Base-by-base conservation (phyloP, 331 rosid genomes). In the Arachis monticola region DNA sequence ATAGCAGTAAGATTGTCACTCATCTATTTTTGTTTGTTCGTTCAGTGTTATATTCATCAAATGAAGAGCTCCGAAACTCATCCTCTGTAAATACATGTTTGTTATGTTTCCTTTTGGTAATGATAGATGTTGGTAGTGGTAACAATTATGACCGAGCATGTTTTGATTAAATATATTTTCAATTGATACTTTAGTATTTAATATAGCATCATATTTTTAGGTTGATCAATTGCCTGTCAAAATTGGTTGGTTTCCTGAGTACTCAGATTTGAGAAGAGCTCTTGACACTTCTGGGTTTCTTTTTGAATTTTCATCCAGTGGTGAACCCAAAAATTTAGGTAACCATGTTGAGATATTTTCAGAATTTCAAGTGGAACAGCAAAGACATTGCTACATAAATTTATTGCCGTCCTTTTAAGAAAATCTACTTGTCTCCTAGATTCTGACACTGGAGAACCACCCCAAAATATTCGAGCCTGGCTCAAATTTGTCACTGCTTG, bases 151-250 rank as follows among this genome's bases (percentile, higher is more conserved):
- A 56, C 30, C 48, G 61, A 52, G 62, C 83, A 38, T 60, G 10
- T 70, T 72, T 52, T 38, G 79, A 62, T 46, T 72, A 52, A 51
- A 9, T 52, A 6, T 81, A 42, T 75, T 75, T 56, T 14, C 32
- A 10, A n/a, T 47, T 66, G 66, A 63, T 73, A 47, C 27, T 38
- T 12, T 57, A 60, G 47, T 51, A 56, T 56, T 75, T 22, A 52
- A 47, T 64, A 52, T 46, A n/a, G 63, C 60, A 30, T 75, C 46
- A 74, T 76, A 59, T 48, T 73, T 88, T 68, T 80, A 79, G 79
- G 81, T 87, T 51, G 92, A 85, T 70, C 90, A 97, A 97, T 73
- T 84, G 66, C 97, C 97, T 17, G 74, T 77, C 27, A 22, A 22
- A 22, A 22, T 22, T 22, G 27, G 27, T 22, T 22, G 27, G 27